Evolutionary conservation across 2,329 filamentous ascomycete species (phyloP).

Genomic region (Claviceps africana): DNA sequence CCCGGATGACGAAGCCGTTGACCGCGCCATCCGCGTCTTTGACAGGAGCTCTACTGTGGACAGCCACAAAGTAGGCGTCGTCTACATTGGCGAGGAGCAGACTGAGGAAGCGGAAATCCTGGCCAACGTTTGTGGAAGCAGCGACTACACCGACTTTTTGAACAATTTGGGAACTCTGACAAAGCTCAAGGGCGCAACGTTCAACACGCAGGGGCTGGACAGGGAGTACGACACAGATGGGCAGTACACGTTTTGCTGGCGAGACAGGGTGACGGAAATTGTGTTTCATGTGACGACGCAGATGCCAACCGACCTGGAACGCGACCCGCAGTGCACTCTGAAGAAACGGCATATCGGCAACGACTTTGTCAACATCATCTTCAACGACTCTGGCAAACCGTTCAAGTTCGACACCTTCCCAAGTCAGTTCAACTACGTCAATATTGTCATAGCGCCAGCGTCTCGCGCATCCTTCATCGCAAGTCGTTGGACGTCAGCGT

Average conservation of each 20-base stretch:
- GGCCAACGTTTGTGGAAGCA: constrained; percentile 71
- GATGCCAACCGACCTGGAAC: constrained; percentile 79
- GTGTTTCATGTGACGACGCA: constrained; percentile 93
- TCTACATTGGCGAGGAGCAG: constrained; percentile 85
- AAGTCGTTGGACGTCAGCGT: constrained; percentile 31
- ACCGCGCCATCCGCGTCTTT: constrained; percentile 65
- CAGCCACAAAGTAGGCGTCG: constrained; percentile 86
- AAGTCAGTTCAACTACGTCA: constrained; percentile 90
- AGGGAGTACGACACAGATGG: constrained; percentile 66
- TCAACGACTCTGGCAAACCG: constrained; percentile 85
- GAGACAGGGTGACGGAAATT: constrained; percentile 85
- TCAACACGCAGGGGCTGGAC: constrained; percentile 89
- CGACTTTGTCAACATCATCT: constrained; percentile 95
- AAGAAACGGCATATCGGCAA: constrained; percentile 97
- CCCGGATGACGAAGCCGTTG: constrained; percentile 53
- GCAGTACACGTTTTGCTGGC: constrained; percentile 83
- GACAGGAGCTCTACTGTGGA: constrained; percentile 84
- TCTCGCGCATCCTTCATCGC: constrained; percentile 65
- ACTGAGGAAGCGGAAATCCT: constrained; percentile 72
- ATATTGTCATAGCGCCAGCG: constrained; percentile 88
- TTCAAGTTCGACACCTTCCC: constrained; percentile 88
- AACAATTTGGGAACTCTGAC: constrained; percentile 70
- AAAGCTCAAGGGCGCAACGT: constrained; percentile 64
- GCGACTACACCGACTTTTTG: constrained; percentile 78
- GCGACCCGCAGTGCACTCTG: constrained; percentile 59